Percentiles rank a stretch among this genome's conserved stretches.
Conservation (phyloP, 352 stramenopile species). For the Peronospora destructor region DNA sequence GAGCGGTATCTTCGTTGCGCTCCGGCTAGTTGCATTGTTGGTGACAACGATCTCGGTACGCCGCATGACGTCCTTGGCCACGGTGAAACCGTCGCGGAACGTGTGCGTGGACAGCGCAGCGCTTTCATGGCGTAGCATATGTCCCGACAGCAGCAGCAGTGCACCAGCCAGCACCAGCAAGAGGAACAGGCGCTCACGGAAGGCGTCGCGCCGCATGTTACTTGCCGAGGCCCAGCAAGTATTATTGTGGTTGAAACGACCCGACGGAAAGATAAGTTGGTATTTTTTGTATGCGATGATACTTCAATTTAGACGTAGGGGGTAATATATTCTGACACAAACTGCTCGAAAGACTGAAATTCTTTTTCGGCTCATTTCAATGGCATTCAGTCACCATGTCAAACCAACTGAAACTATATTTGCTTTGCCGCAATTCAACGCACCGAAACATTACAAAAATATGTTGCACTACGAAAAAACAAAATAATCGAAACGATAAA, state of each 20-base stretch:
- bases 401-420: no score
- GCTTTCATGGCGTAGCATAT: conserved; percentile 52
- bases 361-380: no score
- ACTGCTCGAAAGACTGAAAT: no score
- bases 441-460: no score
- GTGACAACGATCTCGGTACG: conserved; percentile 33
- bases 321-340: no score
- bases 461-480: no score
- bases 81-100: conserved; percentile 72
- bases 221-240: conserved; percentile 1
- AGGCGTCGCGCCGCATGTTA: conserved; percentile 28
- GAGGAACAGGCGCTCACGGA: conserved; percentile 49
- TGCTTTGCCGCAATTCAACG: no score
- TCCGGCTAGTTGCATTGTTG: conserved; percentile 7
- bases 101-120: conserved; percentile 29
- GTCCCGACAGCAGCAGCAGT: conserved; percentile 46
- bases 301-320: no score
- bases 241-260: conserved; percentile 17
- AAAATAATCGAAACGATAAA: no score
- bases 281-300: not conserved
- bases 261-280: not conserved
- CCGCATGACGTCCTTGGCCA: conserved; percentile 39
- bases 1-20: conserved; percentile 7
- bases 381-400: no score
- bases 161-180: conserved; percentile 39